Evolutionary conservation across 2,329 filamentous ascomycete species (phyloP), one percentile per base, ranked within the genome.

Genomic region (Colletotrichum sp.): DNA sequence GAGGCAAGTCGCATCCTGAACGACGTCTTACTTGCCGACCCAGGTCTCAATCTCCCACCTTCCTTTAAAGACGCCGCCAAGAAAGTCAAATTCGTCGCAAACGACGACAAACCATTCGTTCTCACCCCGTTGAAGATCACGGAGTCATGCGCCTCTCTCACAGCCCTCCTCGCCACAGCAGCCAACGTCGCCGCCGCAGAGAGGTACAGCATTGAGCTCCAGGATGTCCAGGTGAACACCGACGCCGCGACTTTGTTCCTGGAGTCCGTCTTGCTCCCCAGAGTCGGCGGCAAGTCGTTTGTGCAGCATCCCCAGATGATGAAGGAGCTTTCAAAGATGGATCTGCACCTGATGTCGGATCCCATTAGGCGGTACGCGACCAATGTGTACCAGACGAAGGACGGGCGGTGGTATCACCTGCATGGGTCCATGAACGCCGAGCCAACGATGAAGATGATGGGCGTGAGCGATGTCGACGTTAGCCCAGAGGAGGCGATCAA

Each of bases 141-240:
- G 86, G 88, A 81, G 83, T 88, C 79, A 84, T 86, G 83, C 86
- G 85, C 21, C 74, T 83, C 65, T 6, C 75, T 85, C 72, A 86
- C 67, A 82, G 83, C 80, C 79, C 81, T 68, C 24, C 7, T 59
- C 0, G 55, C 55, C 26, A 59, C 55, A 9, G 55, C 55, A 26
- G 55, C 55, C 15, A 59, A 59, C 9, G 55, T 59, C 24, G 24
- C 26, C 21, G 55, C 55, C 5, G 15, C 55, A 6, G 55, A 59
- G 13, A 0, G 55, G 0, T 59, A 59, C 16, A 0, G 24, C 13
- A 59, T 59, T 0, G 24, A 59, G 21, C 26, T 26, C 24, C 55
- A 59, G 7, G 55, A 28, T 28, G 26, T 26, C 2, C 21, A 59
- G 26, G 55, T 59, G 13, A 59, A 59, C 3, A 28, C 55, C 1